phyloP scores from a whole-genome alignment of 441 rosid genomes.

The Euphorbia corollata region DNA sequence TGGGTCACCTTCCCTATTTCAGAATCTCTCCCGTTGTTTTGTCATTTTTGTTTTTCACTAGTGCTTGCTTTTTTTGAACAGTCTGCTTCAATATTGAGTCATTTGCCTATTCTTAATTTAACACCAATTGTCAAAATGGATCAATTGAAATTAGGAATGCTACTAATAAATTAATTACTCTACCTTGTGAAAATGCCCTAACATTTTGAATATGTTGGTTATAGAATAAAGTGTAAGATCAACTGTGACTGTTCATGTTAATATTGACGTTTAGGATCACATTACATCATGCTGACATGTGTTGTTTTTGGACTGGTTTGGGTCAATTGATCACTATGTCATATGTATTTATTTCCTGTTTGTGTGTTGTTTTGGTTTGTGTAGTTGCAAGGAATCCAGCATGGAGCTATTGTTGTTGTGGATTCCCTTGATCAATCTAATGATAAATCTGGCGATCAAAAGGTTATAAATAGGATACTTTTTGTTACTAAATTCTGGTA shows the following conservation, averaged over 20 bases:
- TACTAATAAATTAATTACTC: too few species aligned
- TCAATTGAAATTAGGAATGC: not conserved
- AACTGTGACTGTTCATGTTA: too few species aligned
- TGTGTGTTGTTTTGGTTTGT: not conserved
- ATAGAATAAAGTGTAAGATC: too few species aligned
- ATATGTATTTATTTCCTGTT: not conserved
- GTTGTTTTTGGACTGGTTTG: too few species aligned
- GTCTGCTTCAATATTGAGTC: slow-evolving; percentile 14
- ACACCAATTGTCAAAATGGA: too few species aligned
- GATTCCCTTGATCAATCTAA: slow-evolving; percentile 59
- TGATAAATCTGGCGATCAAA: slow-evolving; percentile 51
- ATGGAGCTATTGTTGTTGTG: slow-evolving; percentile 36
- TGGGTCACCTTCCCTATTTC: slow-evolving; percentile 31
- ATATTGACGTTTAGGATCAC: too few species aligned
- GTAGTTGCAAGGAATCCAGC: slow-evolving; percentile 37
- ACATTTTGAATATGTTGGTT: too few species aligned
- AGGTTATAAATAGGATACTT: slow-evolving; percentile 31
- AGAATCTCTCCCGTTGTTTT: slow-evolving; percentile 5
- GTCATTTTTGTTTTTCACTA: slow-evolving; percentile 7
- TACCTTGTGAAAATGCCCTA: too few species aligned
- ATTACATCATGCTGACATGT: too few species aligned
- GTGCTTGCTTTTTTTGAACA: slow-evolving; percentile 9
- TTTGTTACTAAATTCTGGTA: not conserved
- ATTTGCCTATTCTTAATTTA: too few species aligned
- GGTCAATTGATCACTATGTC: too few species aligned